A percentile compares a stretch with the other conserved stretches of the same genome.
These are phyloP conservation scores for Podaxis sp. DNA, from an alignment of 768 basidiomycete genomes.

Conservation along the genomic window DNA sequence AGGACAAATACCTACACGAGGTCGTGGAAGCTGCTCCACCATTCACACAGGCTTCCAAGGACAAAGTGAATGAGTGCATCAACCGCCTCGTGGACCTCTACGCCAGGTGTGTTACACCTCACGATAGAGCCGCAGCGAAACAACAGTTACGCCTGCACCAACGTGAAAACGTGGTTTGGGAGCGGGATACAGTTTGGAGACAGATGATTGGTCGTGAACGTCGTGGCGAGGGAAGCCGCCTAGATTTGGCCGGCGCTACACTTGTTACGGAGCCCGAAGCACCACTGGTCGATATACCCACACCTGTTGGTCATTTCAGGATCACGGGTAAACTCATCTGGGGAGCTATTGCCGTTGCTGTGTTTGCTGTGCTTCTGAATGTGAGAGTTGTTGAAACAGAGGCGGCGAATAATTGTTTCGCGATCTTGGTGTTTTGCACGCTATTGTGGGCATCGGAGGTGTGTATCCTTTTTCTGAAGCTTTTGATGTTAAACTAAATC, in stretches of 20 bases:
- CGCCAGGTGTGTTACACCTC: slow-evolving; percentile 77
- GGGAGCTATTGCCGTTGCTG: slow-evolving; percentile 47
- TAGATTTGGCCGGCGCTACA: slow-evolving; percentile 38
- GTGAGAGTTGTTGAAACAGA: slow-evolving; percentile 50
- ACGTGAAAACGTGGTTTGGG: slow-evolving; percentile 93
- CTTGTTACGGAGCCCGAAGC: slow-evolving; percentile 41
- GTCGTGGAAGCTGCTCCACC: slow-evolving; percentile 64
- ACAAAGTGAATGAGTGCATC: slow-evolving; percentile 55
- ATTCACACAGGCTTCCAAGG: slow-evolving; percentile 62
- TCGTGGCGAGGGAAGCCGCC: slow-evolving; percentile 45
- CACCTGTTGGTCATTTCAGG: slow-evolving; percentile 62
- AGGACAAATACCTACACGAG: slow-evolving; percentile 72
- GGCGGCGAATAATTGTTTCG: slow-evolving; percentile 87
- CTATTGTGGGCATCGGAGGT: slow-evolving; percentile 97
- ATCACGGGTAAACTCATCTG: slow-evolving; percentile 62
- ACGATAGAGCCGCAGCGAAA: slow-evolving; percentile 62
- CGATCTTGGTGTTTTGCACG: slow-evolving; percentile 85
- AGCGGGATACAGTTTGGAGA: slow-evolving; percentile 96
- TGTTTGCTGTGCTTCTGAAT: slow-evolving; percentile 62
- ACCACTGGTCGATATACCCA: slow-evolving; percentile 50
- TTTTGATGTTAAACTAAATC: background rate
- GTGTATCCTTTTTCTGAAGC: slow-evolving; percentile 16
- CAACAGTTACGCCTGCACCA: slow-evolving; percentile 84
- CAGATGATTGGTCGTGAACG: slow-evolving; percentile 88
- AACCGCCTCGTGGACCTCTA: slow-evolving; percentile 66